Base-by-base conservation (phyloP, 2,329 filamentous ascomycete species). In the Septoria linicola region DNA sequence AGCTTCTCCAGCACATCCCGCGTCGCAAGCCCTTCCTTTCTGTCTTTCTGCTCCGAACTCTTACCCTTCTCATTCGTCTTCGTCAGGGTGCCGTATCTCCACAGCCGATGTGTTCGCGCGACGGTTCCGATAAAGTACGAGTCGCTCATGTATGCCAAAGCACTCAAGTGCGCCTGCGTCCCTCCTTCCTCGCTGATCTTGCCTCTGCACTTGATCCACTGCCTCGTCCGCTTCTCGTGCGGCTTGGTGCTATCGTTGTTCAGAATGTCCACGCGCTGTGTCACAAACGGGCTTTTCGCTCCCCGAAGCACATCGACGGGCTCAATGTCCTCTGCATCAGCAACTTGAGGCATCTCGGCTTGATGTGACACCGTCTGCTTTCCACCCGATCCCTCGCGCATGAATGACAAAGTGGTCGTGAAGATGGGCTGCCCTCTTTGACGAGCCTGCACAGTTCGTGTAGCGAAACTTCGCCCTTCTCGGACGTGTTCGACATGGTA, bases 401-500 rank as follows among this genome's bases (percentile, higher is more conserved):
- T 85, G 68, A 99, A 97, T 57, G 87, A 93, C 72, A 95, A 83
- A 4, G 92, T 99, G 1, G 89, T 93, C 14, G 92, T 97, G 73
- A 97, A 97, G 72, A 99, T 97, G 66, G 87, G 88, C 54, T 83
- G 82, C 8, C 91, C 93, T 34, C 84, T 79, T 74, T 99, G 93
- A 21, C 90, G 80, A 25, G 93, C 93, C 72, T 97, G 92, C n/a
- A 99, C 93, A 1, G 92, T 97, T 48, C 93, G 80, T 31, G 93
- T 97, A 48, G 89, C 85, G 70, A 91, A 99, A 44, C 87, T 91
- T 53, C 86, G 84, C 7, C 93, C 93, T 67, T 95, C 89, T 49
- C 93, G 85, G 41, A 99, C 89, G 45, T 88, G 82, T 75, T 97
- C 93, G 40, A 99, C 93, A 68, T 96, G 89, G 75, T 96, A 97